These are phyloP conservation scores for Petunia axillaris DNA, from an alignment of 257 asterid genomes.

Conservation along the genomic window DNA sequence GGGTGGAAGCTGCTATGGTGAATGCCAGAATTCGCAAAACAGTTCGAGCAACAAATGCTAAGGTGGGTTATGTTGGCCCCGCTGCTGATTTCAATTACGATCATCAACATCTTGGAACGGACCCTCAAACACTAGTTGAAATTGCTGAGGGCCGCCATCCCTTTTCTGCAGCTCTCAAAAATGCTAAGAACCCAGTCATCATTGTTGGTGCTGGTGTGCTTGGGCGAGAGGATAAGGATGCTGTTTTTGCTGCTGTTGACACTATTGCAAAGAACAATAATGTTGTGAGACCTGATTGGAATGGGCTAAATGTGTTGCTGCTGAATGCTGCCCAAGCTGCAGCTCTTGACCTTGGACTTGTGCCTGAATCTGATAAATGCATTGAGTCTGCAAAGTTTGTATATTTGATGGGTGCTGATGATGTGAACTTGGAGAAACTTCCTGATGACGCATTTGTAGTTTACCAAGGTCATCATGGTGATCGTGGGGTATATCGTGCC, in stretches of 20 bases:
- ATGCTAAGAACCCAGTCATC: conserved; percentile 84
- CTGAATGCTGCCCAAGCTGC: conserved; percentile 97
- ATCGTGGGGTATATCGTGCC: conserved; percentile 85
- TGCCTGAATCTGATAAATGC: conserved; percentile 73
- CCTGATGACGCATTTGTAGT: conserved; percentile 91
- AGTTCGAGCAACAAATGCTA: conserved; percentile 79
- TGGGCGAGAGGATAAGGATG: conserved; percentile 78
- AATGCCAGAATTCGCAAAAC: conserved; percentile 92
- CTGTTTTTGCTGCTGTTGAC: conserved; percentile 70
- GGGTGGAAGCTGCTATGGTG: conserved; percentile 98
- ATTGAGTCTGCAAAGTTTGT: conserved; percentile 80
- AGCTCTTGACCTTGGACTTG: conserved; percentile 95
- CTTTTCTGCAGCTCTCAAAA: conserved; percentile 61
- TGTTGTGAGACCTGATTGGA: conserved; percentile 85
- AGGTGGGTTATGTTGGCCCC: conserved; percentile 92
- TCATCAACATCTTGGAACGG: conserved; percentile 83
- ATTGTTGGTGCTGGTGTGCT: conserved; percentile 86
- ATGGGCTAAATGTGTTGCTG: conserved; percentile 76
- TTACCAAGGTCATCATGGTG: conserved; percentile 99
- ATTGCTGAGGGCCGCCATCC: conserved; percentile 86
- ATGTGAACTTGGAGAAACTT: conserved; percentile 69
- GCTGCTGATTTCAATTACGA: conserved; percentile 86
- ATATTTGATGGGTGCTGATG: conserved; percentile 97
- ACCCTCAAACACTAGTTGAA: conserved; percentile 72
- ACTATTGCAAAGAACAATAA: conserved; percentile 65